phyloP scores from a whole-genome alignment of 1,284 basidiomycete genomes.

The Leccinum ambiguum region DNA sequence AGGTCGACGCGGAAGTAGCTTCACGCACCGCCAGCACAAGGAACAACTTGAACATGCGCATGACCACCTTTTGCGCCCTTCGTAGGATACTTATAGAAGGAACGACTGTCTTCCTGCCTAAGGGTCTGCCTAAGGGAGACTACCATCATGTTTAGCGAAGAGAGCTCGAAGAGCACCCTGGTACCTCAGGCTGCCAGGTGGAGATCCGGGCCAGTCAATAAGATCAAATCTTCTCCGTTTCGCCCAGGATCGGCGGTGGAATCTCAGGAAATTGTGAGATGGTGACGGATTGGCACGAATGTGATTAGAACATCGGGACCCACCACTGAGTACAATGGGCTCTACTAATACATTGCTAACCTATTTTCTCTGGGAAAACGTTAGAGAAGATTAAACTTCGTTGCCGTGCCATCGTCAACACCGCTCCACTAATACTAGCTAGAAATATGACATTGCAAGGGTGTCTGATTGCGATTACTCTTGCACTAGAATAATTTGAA shows the following conservation, averaged over 20 bases:
- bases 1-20: slow-evolving; percentile 91
- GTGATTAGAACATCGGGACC: slow-evolving; percentile 80
- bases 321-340: slow-evolving; percentile 27
- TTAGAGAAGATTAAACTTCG: too few species aligned
- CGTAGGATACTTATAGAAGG: slow-evolving; percentile 51
- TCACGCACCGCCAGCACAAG: slow-evolving; percentile 52
- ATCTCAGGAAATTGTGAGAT: slow-evolving; percentile 79
- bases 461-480: too few species aligned
- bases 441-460: too few species aligned
- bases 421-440: too few species aligned
- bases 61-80: slow-evolving; percentile 90
- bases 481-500: too few species aligned
- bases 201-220: background rate
- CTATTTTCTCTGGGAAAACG: too few species aligned
- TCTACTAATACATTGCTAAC: too few species aligned
- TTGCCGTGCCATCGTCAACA: too few species aligned
- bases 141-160: slow-evolving; percentile 61
- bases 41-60: slow-evolving; percentile 87
- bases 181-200: slow-evolving; percentile 47
- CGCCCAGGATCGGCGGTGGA: slow-evolving; percentile 70
- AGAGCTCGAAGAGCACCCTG: slow-evolving; percentile 73
- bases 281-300: slow-evolving; percentile 69
- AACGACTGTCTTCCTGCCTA: too few species aligned
- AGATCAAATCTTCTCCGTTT: slow-evolving; percentile 51
- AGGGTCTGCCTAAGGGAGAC: too few species aligned